Evolutionary conservation across 108 stramenopile genomes (phyloP).

Genomic region (Conticribra guillardii): DNA sequence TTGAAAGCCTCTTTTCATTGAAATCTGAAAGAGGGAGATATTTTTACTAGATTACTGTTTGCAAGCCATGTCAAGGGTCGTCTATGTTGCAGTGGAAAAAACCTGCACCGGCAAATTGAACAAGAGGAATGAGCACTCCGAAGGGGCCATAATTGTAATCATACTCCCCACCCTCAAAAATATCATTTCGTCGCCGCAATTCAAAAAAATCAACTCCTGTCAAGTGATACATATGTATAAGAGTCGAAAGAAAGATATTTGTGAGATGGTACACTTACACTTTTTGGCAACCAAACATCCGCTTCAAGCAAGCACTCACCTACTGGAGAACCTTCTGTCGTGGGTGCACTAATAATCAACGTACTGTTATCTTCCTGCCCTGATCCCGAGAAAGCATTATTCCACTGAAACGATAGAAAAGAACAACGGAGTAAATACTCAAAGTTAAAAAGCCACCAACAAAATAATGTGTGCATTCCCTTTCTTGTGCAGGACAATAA

Average conservation of each 20-base stretch:
- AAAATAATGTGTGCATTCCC: too few species aligned
- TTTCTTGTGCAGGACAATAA: too few species aligned
- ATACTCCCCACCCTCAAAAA: not conserved
- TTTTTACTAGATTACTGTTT: too few species aligned
- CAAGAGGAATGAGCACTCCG: constrained; percentile 34
- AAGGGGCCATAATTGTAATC: constrained; percentile 24
- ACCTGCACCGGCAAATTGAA: constrained; percentile 14
- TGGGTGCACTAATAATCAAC: constrained; percentile 22
- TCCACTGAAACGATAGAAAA: too few species aligned
- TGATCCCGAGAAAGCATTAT: constrained; percentile 13
- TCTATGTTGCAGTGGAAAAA: constrained; percentile 37
- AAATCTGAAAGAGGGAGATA: too few species aligned
- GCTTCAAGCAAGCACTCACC: not conserved
- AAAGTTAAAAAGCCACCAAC: too few species aligned
- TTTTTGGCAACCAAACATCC: not conserved
- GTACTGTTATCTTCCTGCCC: constrained; percentile 21
- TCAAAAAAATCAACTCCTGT: constrained; percentile 33
- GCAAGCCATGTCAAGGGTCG: too few species aligned
- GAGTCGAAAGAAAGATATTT: not conserved
- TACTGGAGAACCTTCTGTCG: constrained; percentile 11
- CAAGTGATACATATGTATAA: not conserved
- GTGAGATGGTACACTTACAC: too few species aligned
- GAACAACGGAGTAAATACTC: too few species aligned
- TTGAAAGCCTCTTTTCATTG: too few species aligned
- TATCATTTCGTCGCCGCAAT: constrained; percentile 34